phyloP scores from a whole-genome alignment of 495 filamentous ascomycete genomes.

The Paragyromitra xinjiangensis region DNA sequence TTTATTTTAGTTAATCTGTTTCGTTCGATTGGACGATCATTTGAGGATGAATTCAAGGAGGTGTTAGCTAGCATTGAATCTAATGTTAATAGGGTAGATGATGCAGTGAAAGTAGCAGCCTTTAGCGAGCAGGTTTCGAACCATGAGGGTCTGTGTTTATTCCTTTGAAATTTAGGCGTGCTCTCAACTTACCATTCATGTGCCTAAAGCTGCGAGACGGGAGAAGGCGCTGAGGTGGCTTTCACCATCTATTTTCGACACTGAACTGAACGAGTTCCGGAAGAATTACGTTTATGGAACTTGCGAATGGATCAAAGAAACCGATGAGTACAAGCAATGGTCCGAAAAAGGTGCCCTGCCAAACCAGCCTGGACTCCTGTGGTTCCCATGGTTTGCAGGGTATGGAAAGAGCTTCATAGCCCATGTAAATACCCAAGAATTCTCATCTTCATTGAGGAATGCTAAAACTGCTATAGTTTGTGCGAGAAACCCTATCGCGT shows the following conservation, averaged over 20 bases:
- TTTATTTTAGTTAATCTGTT: background rate
- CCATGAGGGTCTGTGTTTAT: background rate
- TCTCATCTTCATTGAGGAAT: background rate
- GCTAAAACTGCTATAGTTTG: background rate
- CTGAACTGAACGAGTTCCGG: conserved; percentile 23
- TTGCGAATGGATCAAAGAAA: conserved; percentile 23
- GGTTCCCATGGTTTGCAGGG: conserved; percentile 17
- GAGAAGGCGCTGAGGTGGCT: conserved; percentile 36
- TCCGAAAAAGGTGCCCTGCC: background rate
- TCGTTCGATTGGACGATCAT: background rate
- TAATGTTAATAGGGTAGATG: background rate
- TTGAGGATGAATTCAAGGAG: conserved; percentile 22
- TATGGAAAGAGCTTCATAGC: conserved; percentile 39
- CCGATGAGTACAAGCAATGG: conserved; percentile 15
- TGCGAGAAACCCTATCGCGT: conserved; percentile 1
- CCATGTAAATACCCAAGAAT: conserved; percentile 4
- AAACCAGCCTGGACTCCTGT: conserved; percentile 2
- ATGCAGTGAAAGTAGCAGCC: conserved; percentile 10
- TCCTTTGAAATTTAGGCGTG: background rate
- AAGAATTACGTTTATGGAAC: conserved; percentile 27
- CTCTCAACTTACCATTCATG: background rate
- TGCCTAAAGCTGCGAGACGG: conserved; percentile 6
- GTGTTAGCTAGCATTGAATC: background rate
- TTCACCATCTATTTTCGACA: conserved; percentile 25
- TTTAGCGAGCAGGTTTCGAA: conserved; percentile 8